Base-by-base conservation (phyloP, 345 rosid species). In the Hibiscus tridactylites region DNA sequence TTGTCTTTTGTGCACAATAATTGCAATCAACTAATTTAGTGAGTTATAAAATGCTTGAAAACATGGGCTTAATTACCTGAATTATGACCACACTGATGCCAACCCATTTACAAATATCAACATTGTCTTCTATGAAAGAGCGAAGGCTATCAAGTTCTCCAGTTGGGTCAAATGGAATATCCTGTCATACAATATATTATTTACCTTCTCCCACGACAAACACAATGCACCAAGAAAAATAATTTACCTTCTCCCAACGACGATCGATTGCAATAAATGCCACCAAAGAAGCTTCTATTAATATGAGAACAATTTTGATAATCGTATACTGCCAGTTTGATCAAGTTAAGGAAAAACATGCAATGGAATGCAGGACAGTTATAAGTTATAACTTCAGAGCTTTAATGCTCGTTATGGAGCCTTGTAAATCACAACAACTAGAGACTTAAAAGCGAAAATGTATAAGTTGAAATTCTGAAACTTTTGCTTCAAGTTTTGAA, bases 91-190 rank as follows among this genome's bases (percentile, higher is more conserved):
- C 87, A 53, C 89, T 72, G 60, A 90, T 80, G 71, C 96, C 97
- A 70, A 88, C 86, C 98, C 93, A 88, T 85, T 91, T 86, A 75
- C 96, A 91, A 42, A 90, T 81, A 74, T 82, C 89, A 19, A 77
- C 76, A 82, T 94, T 90, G 37, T 82, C 82, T 77, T 90, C 90
- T 53, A 91, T 70, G 79, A 94, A 90, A 26, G 84, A 81, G 24
- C 82, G 81, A 74, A 94, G 84, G 75, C 82, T 86, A 63, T 81
- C 79, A 77, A 94, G 89, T 74, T 90, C 96, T 77, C 97, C 97
- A 54, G 97, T 90, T 74, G 97, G 90, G 80, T 94, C 98, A 64
- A 74, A 80, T 26, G 96, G 98, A 77, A 93, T 88, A 85, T 86
- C 91, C 98, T 93, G 85, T 58, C 37, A 72, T 19, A 16, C 59